Evolutionary conservation across 2,329 filamentous ascomycete species (phyloP).

Genomic region (Chrysosporium queenslandicum): DNA sequence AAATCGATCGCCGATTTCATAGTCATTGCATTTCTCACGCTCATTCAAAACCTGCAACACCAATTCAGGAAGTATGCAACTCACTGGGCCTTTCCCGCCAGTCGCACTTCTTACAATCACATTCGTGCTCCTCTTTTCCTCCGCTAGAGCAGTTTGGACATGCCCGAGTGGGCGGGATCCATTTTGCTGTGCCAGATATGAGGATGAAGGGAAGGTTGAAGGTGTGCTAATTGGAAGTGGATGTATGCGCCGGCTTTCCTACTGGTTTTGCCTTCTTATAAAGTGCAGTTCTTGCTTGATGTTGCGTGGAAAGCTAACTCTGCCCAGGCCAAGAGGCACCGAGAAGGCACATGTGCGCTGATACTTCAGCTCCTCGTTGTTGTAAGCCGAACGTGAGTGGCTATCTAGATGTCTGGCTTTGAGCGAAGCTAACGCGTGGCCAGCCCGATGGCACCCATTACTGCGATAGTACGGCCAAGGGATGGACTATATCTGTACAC

Average conservation of each 20-base stretch:
- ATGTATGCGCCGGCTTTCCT: constrained; percentile 4
- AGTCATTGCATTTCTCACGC: not conserved
- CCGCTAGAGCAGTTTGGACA: constrained; percentile 15
- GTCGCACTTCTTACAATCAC: not conserved
- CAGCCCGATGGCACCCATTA: constrained; percentile 1
- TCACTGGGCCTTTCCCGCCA: not conserved
- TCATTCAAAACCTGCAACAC: not conserved
- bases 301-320: not conserved
- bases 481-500: not conserved
- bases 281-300: no score
- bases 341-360: constrained; percentile 11
- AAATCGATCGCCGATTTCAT: not conserved
- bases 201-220: constrained; percentile 4
- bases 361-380: constrained; percentile 10
- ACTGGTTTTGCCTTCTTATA: no score
- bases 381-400: constrained; percentile 13
- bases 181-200: constrained; percentile 13
- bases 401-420: not conserved
- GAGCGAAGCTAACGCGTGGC: not conserved
- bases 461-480: constrained; percentile 4
- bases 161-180: constrained; percentile 17
- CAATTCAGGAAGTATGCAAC: not conserved
- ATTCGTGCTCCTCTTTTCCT: not conserved
- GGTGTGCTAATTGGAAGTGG: constrained; percentile 10
- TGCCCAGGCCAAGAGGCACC: constrained; percentile 10